Conservation (phyloP, 768 basidiomycete genomes). For the Suillus paluster region DNA sequence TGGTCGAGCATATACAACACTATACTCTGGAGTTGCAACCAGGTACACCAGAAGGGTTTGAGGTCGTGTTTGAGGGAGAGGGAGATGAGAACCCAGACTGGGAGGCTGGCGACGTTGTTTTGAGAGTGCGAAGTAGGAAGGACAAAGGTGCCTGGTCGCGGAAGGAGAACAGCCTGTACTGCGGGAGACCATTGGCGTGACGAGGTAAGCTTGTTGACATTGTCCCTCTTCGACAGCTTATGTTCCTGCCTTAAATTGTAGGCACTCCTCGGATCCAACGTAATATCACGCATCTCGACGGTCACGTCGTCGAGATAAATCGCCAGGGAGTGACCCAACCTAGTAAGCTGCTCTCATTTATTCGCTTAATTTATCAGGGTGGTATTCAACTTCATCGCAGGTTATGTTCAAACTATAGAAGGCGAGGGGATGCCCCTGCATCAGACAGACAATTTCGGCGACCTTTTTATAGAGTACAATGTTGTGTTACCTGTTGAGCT, state of each 20-base stretch:
- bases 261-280: slow-evolving; percentile 95
- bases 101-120: slow-evolving; percentile 92
- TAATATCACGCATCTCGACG: slow-evolving; percentile 92
- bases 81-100: slow-evolving; percentile 95
- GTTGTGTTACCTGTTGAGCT: slow-evolving; percentile 86
- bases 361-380: background rate
- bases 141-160: slow-evolving; percentile 83
- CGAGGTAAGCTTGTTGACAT: slow-evolving; percentile 55
- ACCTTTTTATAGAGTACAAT: slow-evolving; percentile 92
- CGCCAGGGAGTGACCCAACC: slow-evolving; percentile 91
- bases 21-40: slow-evolving; percentile 85
- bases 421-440: slow-evolving; percentile 91
- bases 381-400: slow-evolving; percentile 38
- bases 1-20: slow-evolving; percentile 77
- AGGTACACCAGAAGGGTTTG: slow-evolving; percentile 92
- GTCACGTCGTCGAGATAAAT: slow-evolving; percentile 70
- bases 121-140: slow-evolving; percentile 80
- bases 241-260: slow-evolving; percentile 33
- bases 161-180: slow-evolving; percentile 90
- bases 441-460: slow-evolving; percentile 63
- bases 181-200: slow-evolving; percentile 91
- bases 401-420: slow-evolving; percentile 82
- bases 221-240: background rate
- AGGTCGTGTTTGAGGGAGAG: slow-evolving; percentile 95
- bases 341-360: slow-evolving; percentile 45